phyloP scores from a whole-genome alignment of 106 monocot genomes.

The Dioscorea dumetorum region DNA sequence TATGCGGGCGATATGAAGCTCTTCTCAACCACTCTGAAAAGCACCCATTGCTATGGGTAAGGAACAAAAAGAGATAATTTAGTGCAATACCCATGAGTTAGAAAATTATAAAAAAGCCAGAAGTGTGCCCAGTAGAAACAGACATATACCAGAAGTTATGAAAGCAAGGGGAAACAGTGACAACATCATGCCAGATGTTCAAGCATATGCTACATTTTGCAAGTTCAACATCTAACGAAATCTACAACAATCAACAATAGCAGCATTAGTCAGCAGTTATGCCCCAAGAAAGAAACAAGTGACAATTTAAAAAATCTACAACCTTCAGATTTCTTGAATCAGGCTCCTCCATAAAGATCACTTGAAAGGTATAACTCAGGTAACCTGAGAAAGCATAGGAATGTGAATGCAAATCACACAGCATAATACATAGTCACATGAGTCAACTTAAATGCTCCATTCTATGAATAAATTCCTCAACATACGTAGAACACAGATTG shows the following conservation, averaged over 20 bases:
- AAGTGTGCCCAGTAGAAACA: neutral
- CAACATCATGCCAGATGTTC: constrained; percentile 99
- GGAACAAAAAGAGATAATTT: constrained; percentile 2
- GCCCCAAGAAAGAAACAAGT: constrained; percentile 3
- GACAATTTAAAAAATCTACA: neutral
- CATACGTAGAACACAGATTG: too few relatives aligned
- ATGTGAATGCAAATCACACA: too few relatives aligned
- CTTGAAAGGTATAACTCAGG: constrained; percentile 59
- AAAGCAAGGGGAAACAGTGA: constrained; percentile 89
- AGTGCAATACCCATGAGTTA: neutral
- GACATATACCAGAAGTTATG: constrained; percentile 91
- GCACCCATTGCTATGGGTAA: constrained; percentile 72
- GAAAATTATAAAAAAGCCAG: neutral
- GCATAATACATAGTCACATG: too few relatives aligned
- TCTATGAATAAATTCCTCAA: too few relatives aligned
- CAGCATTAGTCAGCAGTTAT: neutral
- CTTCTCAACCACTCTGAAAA: constrained; percentile 95
- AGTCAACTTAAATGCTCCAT: too few relatives aligned
- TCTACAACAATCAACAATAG: constrained; percentile 28
- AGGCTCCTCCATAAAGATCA: constrained; percentile 10
- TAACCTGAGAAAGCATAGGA: constrained; percentile 39
- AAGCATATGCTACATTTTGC: constrained; percentile 98
- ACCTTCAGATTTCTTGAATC: constrained; percentile 54
- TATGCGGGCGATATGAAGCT: constrained; percentile 32
- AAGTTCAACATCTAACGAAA: constrained; percentile 76